A percentile compares a stretch with the other conserved stretches of the same genome.
Conservation (phyloP, 2,329 filamentous ascomycete genomes). For the Arthrobotrys musiformis region DNA sequence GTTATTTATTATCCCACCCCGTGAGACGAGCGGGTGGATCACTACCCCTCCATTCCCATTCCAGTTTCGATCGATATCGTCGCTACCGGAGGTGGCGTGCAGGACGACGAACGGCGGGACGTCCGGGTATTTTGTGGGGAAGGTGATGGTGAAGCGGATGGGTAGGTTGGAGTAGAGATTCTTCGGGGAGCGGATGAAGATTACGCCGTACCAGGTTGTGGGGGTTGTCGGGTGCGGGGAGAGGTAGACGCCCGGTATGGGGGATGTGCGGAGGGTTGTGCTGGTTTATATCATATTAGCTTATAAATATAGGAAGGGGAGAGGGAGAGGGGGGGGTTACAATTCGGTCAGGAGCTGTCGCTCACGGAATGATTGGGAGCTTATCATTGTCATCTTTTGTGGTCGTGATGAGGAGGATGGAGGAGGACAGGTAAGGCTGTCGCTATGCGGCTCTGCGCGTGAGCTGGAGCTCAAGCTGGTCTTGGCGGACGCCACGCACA, state of each 20-base stretch:
- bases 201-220: slow-evolving; percentile 43
- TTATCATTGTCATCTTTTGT: slow-evolving; percentile 10
- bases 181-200: slow-evolving; percentile 19
- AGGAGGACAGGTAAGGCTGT: not conserved
- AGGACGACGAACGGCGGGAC: slow-evolving; percentile 43
- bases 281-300: slow-evolving; percentile 11
- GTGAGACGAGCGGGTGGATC: slow-evolving; percentile 9
- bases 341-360: slow-evolving; percentile 48
- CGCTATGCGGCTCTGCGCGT: slow-evolving; percentile 8
- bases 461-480: not conserved
- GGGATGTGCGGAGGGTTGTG: slow-evolving; percentile 35
- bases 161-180: slow-evolving; percentile 30
- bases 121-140: slow-evolving; percentile 33
- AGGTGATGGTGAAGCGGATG: slow-evolving; percentile 39
- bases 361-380: slow-evolving; percentile 43
- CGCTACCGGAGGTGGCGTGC: not conserved
- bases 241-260: slow-evolving; percentile 43
- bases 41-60: slow-evolving; percentile 1
- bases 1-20: not conserved
- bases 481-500: slow-evolving; percentile 4
- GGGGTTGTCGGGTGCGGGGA: slow-evolving; percentile 32
- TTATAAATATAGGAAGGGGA: not conserved
- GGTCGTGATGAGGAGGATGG: not conserved
- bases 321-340: not conserved
- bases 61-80: slow-evolving; percentile 3